Base-by-base conservation (phyloP, 345 rosid genomes). In the Euphorbia lathyris region DNA sequence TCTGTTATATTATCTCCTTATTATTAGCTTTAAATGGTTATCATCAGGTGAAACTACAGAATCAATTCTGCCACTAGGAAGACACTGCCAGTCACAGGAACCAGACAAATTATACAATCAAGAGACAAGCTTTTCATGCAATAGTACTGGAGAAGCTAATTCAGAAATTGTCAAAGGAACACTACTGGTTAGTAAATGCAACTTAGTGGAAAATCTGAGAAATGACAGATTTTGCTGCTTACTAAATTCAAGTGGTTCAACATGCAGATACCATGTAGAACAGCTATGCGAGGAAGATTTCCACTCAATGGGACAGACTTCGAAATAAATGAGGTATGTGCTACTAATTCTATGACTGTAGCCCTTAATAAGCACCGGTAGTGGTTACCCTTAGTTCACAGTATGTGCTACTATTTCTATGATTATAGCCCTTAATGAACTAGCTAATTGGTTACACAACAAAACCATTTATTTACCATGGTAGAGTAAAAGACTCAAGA, bases 301-400 rank as follows among this genome's bases (percentile, higher is more conserved):
- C 98, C 98, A 14, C 91, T 94, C 57, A 94, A 94, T 70, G 97
- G 98, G 70, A 94, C 98, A 45, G 91, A 94, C 58, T 94, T 94
- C 78, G 97, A 94, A 84, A 96, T 94, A 22, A 94, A 91, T 25
- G 97, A 94, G 96, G 98, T 90, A 65, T 72, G 32, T 34, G 27
- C 34, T 12, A 25, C 9, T 32, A 14, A 52, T 16, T 50, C 22
- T 16, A 14, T 10, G 26, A 14, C 47, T 22, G 7, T 34, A 19
- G 50, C n/a, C 19, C 10, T 6, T 6, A 25, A 32, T 51, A 27
- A 10, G 53, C 34, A 40, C 16, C 16, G 6, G 12, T 3, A 27
- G 20, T 20, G 22, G 20, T 40, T 56, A 1, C n/a, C 1, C 45
- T 32, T 22, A 62, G 50, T 22, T 38, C 3, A 12, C 12, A 36